Percentiles rank a stretch among this genome's conserved stretches.
These are phyloP conservation scores for Alternaria atra DNA, from an alignment of 2,329 filamentous ascomycete genomes.

Conservation along the genomic window DNA sequence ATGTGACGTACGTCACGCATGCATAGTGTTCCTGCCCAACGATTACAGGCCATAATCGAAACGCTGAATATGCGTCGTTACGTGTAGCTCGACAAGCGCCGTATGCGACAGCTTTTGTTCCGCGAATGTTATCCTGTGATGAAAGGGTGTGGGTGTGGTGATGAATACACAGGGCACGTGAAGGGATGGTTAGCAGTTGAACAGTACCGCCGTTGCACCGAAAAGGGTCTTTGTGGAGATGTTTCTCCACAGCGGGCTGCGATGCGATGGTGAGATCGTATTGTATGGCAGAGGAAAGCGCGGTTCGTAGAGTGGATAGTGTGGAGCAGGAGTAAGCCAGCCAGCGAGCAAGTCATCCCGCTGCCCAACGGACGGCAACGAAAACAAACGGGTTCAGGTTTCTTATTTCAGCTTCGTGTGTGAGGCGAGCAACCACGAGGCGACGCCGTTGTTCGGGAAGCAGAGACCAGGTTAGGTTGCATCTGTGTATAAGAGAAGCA, in stretches of 20 bases:
- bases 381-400: slow-evolving; percentile 3
- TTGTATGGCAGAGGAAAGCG: background rate
- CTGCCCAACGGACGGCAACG: slow-evolving; percentile 2
- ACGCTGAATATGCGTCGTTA: background rate
- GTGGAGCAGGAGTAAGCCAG: background rate
- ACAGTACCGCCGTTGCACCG: background rate
- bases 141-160: background rate
- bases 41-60: background rate
- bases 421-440: background rate
- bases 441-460: background rate
- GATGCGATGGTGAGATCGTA: background rate
- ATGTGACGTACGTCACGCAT: slow-evolving; percentile 4
- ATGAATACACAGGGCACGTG: background rate
- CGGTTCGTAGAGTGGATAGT: background rate
- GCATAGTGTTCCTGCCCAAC: background rate
- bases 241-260: background rate
- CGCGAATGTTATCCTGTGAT: background rate
- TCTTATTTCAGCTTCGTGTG: background rate
- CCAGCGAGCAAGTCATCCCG: background rate
- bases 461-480: background rate
- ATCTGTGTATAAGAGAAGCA: slow-evolving; percentile 4
- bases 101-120: background rate
- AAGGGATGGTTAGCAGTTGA: background rate
- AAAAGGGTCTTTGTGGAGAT: background rate
- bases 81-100: background rate